Base-by-base conservation (phyloP, 805 yeast genomes). In the Metschnikowia picachoensis region DNA sequence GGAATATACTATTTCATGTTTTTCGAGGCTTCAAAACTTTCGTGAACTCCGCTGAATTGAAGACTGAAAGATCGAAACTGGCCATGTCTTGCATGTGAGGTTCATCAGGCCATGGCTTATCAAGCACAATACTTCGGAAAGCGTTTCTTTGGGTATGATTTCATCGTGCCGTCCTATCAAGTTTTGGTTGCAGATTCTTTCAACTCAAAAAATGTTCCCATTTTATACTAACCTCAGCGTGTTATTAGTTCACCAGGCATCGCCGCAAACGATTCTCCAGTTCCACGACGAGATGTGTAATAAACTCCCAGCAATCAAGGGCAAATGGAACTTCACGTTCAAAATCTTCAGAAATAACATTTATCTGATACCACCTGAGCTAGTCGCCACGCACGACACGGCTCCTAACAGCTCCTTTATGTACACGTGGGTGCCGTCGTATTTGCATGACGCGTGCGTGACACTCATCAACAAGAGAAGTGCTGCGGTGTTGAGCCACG, bases 221-320 rank as follows among this genome's bases (percentile, higher is more conserved):
- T 20, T 16, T 32, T 12, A 2, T 37, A 38, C 43, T 41, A 37
- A 34, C 41, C 4, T 29, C 38, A 71, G 76, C 2, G 70, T 71
- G 0, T 53, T 72, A 35, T 55, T 72, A 3, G 67, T 68, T n/a
- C 67, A 60, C 39, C 60, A 57, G 37, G 74, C 76, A 2, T 66
- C 73, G 5, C 83, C 86, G 2, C 82, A 78, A 41, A 76, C 85
- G 5, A 84, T 87, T 30, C 71, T 86, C 0, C 76, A 78, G 37
- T 78, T 85, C 56, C 90, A 85, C 59, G 95, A 87, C 61, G 75
- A 77, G 46, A 73, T 87, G 13, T 76, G 85, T 4, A 84, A 84
- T 55, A 82, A 81, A 50, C 70, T 83, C 13, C 91, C 94, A 1
- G 70, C 75, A 14, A 57, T 74, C 2, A 66, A 77, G 28, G 89